Conservation (phyloP, 2,329 filamentous ascomycete genomes). For the Aurifilum marmelostoma region DNA sequence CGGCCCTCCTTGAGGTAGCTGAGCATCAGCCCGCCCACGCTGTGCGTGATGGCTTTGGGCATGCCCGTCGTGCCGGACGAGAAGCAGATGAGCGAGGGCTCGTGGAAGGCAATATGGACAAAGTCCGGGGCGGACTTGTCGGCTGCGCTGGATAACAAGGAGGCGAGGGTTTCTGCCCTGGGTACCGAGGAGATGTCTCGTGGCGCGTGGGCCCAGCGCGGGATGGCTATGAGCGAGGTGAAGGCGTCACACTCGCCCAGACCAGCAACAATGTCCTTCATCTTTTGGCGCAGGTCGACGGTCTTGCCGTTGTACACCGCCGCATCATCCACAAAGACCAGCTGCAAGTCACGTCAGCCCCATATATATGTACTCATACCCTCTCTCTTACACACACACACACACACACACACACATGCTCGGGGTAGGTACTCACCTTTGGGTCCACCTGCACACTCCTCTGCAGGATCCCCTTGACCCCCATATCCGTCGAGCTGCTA, state of each 20-base stretch:
- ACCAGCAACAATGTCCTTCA: constrained; percentile 65
- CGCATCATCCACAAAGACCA: constrained; percentile 82
- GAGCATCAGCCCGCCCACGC: constrained; percentile 66
- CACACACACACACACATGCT: background rate
- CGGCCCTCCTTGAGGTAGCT: constrained; percentile 60
- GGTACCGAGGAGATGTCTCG: constrained; percentile 61
- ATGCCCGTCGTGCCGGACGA: constrained; percentile 81
- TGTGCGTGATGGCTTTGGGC: constrained; percentile 86
- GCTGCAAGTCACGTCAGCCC: constrained; percentile 42
- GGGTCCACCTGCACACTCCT: constrained; percentile 75
- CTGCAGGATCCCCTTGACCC: constrained; percentile 75
- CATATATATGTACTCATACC: no score
- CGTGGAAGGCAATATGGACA: constrained; percentile 66
- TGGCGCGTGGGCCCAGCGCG: constrained; percentile 61
- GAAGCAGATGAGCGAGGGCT: constrained; percentile 79
- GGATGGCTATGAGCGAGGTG: constrained; percentile 65
- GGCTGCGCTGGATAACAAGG: constrained; percentile 45
- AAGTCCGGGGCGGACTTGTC: constrained; percentile 50
- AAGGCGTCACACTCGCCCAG: constrained; percentile 66
- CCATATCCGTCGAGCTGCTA: constrained; percentile 81
- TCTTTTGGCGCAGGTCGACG: constrained; percentile 73
- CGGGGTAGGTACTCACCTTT: constrained; percentile 47
- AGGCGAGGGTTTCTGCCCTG: constrained; percentile 47
- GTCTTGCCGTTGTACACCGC: constrained; percentile 79
- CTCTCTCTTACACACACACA: no score